Base-by-base conservation (phyloP, 139 green algal genomes). In the Chlamydomonas eustigma region DNA sequence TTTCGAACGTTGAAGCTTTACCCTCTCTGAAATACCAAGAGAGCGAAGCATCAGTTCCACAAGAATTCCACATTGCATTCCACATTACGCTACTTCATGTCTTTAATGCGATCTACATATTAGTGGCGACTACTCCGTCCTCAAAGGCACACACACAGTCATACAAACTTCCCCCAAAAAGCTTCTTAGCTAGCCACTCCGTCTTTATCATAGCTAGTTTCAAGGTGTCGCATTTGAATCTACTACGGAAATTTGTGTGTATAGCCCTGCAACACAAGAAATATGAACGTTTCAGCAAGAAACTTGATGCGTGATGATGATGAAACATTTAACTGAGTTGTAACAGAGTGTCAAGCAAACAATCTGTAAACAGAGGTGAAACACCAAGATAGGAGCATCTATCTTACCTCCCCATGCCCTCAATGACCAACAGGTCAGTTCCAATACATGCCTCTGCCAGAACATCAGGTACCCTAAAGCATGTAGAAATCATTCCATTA, bases 181-280 rank as follows among this genome's bases (percentile, higher is more conserved):
- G 84, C 36, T 74, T 83, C 31, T 87, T 73, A 0, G 95, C 95
- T 22, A 99, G 76, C 12, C 92, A 85, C 75, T 89, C 77, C 24
- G 96, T 99, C 81, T 98, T 98, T 67, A 98, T 95, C 94, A 98
- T 97, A 8, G 95, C 94, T 36, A 99, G 89, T 89, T 98, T 98
- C 39, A 99, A 80, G 0, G 81, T 75, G 76, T 97, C 91, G 75
- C 94, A 98, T 35, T 80, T 89, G 81, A 97, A 91, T 8, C 38
- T 66, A 1, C 88, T 83, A 3, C 76, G 65, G 52, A 91, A 80
- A 82, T 97, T 97, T 38, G 92, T 96, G 81, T 96, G 92, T 36
- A 99, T 84, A 5, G 92, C 92, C 76, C 76, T 82, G 70, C 39
- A 72, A 38, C 3, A 50, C 2, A 51, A 38, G 2, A 77, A 3